Percentiles rank a stretch among this genome's conserved stretches.
Conservation (phyloP, 2,329 filamentous ascomycete species). For the Proliferodiscus dingleyae region DNA sequence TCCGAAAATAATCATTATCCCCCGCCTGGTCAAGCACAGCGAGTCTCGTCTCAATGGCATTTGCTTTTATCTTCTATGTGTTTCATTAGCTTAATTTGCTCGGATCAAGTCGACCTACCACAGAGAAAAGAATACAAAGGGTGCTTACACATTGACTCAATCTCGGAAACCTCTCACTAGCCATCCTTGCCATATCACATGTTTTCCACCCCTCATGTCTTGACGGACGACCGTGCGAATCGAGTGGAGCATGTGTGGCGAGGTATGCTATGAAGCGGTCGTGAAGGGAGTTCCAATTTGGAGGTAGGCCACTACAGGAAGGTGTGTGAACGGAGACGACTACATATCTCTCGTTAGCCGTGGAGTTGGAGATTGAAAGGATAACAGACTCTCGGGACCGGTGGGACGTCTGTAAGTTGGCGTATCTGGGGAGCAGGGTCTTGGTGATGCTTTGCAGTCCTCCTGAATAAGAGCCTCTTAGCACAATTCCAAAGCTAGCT, state of each 20-base stretch:
- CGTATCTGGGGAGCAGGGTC: neutral
- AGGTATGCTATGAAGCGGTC: slow-evolving; percentile 28
- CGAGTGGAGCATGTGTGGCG: slow-evolving; percentile 25
- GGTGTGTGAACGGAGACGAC: slow-evolving; percentile 13
- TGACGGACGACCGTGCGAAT: slow-evolving; percentile 16
- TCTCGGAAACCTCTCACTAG: slow-evolving; percentile 18
- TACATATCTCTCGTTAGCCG: neutral
- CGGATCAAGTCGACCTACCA: too few relatives aligned
- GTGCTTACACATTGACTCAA: slow-evolving; percentile 19
- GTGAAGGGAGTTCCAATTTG: slow-evolving; percentile 19
- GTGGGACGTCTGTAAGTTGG: neutral
- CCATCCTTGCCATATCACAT: slow-evolving; percentile 17
- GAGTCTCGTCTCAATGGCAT: slow-evolving; percentile 23
- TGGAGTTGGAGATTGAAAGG: neutral
- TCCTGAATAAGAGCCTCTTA: too few relatives aligned
- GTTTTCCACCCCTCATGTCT: slow-evolving; percentile 19
- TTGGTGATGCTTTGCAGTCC: too few relatives aligned
- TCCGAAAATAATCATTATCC: slow-evolving; percentile 25
- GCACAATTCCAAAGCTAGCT: too few relatives aligned
- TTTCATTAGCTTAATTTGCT: too few relatives aligned
- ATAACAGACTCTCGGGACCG: neutral
- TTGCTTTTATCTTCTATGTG: slow-evolving; percentile 13
- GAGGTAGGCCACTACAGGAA: slow-evolving; percentile 21
- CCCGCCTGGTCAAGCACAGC: slow-evolving; percentile 18
- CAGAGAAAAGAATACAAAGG: neutral